phyloP scores from a whole-genome alignment of 1,284 basidiomycete genomes.

The Kwoniella shivajii region DNA sequence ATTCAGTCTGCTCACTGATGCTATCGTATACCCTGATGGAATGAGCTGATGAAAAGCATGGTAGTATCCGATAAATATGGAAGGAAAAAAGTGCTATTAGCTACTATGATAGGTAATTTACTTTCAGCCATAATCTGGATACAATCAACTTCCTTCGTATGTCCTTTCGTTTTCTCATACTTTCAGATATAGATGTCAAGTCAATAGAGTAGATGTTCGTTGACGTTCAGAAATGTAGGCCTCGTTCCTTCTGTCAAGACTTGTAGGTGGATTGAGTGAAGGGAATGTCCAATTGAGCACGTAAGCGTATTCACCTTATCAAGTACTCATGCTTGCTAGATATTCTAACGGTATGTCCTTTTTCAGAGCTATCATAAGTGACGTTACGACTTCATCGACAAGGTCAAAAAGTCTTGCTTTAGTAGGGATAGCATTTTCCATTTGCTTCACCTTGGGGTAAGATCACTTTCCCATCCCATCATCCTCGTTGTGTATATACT shows the following conservation, averaged over 20 bases:
- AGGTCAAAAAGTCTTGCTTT: constrained; percentile 83
- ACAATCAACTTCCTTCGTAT: constrained; percentile 73
- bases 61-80: constrained; percentile 72
- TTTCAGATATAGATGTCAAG: neutral
- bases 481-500: neutral
- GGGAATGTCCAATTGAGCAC: constrained; percentile 61
- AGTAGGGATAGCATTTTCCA: constrained; percentile 88
- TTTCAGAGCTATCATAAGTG: constrained; percentile 79
- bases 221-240: too few relatives aligned
- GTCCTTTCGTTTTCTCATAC: constrained; percentile 11
- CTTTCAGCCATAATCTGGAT: constrained; percentile 85
- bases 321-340: neutral
- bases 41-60: neutral
- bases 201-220: neutral
- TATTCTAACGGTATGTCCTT: neutral
- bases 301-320: constrained; percentile 22
- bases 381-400: constrained; percentile 74
- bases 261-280: constrained; percentile 86
- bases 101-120: constrained; percentile 89
- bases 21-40: neutral
- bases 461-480: constrained; percentile 31
- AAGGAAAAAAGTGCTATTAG: constrained; percentile 73
- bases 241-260: constrained; percentile 81
- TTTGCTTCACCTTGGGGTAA: constrained; percentile 72
- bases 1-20: neutral